Evolutionary conservation across 345 rosid species (phyloP).

Genomic region (Lenwebbia sp.): DNA sequence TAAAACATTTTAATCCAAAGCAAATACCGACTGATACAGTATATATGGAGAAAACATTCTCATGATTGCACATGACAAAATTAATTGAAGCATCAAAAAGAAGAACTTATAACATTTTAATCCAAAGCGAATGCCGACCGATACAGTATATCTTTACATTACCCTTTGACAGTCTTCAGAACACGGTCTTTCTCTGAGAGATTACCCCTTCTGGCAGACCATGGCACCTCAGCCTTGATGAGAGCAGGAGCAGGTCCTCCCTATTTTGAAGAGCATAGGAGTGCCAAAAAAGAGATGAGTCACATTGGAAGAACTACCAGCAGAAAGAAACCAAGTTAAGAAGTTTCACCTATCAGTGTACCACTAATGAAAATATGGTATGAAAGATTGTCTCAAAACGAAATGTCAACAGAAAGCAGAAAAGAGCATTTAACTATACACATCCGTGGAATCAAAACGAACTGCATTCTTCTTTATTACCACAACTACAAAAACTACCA

Average conservation of each 20-base stretch:
- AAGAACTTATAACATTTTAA: neutral
- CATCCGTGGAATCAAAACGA: neutral
- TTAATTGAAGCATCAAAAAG: neutral
- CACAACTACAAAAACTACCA: neutral
- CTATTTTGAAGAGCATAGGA: conserved; percentile 17
- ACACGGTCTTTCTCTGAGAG: conserved; percentile 81
- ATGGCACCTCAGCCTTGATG: conserved; percentile 85
- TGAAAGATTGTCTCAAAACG: neutral
- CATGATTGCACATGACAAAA: neutral
- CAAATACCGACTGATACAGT: neutral
- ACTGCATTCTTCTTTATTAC: neutral
- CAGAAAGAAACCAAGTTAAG: neutral
- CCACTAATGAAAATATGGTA: neutral
- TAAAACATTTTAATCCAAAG: neutral
- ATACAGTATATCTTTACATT: conserved; percentile 5
- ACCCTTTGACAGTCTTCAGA: conserved; percentile 89
- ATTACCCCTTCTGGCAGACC: conserved; percentile 74
- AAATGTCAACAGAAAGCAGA: neutral
- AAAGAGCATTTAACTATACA: neutral
- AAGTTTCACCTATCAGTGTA: neutral
- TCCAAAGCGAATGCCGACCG: neutral
- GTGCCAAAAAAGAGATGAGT: neutral
- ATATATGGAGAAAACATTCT: neutral
- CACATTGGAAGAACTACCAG: neutral
- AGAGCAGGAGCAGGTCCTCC: conserved; percentile 60